phyloP scores from a whole-genome alignment of 306 rosid species.

The Prunus mongolica region DNA sequence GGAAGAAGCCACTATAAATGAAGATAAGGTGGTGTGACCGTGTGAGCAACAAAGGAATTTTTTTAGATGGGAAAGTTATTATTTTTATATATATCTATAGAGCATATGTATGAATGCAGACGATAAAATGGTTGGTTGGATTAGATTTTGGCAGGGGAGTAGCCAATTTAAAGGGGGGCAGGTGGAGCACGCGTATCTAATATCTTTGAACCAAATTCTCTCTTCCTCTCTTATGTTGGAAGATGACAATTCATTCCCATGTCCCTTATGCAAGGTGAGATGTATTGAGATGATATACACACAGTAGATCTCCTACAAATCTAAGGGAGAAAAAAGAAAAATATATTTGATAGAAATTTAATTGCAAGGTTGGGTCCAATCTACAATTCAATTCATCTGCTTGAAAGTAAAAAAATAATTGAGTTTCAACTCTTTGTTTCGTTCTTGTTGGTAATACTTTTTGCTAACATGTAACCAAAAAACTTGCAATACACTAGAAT shows the following conservation, averaged over 20 bases:
- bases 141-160: conserved; percentile 23
- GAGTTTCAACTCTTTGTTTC: neutral
- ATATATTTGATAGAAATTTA: neutral
- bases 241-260: conserved; percentile 18
- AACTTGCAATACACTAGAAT: too few species aligned
- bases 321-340: neutral
- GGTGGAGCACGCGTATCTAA: conserved; percentile 16
- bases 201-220: conserved; percentile 17
- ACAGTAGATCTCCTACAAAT: neutral
- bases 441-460: neutral
- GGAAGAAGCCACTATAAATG: conserved; percentile 16
- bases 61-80: neutral
- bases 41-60: conserved; percentile 8
- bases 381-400: neutral
- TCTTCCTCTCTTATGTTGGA: conserved; percentile 2
- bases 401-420: neutral
- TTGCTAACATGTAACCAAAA: neutral
- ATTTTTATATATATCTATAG: neutral
- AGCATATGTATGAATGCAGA: conserved; percentile 13
- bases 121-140: conserved; percentile 29
- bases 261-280: conserved; percentile 31
- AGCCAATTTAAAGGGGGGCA: conserved; percentile 27
- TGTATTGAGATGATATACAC: conserved; percentile 8
- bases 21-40: conserved; percentile 25
- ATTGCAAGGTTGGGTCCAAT: neutral